Evolutionary conservation across 108 stramenopile species (phyloP).

Genomic region (Bacterosira constricta): DNA sequence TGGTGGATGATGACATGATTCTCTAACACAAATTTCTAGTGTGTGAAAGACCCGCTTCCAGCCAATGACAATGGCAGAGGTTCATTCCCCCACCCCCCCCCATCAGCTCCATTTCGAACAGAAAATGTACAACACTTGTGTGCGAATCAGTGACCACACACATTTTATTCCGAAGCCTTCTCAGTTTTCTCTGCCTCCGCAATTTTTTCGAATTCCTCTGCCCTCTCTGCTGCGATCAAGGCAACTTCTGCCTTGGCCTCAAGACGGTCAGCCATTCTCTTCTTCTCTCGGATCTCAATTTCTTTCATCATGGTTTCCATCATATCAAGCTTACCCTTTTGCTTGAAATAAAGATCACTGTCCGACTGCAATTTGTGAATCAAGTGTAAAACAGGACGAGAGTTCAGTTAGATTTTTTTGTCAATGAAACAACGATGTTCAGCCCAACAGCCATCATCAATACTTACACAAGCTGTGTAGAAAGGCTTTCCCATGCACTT

Average conservation of each 20-base stretch:
- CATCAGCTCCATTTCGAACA: too few species aligned
- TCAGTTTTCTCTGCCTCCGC: constrained; percentile 31
- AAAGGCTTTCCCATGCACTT: constrained; percentile 77
- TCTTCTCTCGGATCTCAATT: constrained; percentile 98
- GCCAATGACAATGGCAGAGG: too few species aligned
- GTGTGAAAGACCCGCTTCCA: not conserved
- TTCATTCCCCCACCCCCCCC: too few species aligned
- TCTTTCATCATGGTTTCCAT: constrained; percentile 98
- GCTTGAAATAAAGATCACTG: constrained; percentile 80
- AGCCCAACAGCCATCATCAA: too few species aligned
- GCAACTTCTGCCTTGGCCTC: constrained; percentile 92
- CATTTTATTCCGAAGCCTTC: too few species aligned
- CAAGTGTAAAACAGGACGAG: too few species aligned
- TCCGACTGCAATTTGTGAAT: constrained; percentile 76
- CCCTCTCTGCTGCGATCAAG: constrained; percentile 78
- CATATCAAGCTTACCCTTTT: constrained; percentile 91
- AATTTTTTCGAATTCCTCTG: constrained; percentile 68
- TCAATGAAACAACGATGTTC: too few species aligned
- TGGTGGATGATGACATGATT: not conserved
- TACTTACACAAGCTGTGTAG: constrained; percentile 90
- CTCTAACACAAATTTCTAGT: not conserved
- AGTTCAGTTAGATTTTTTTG: too few species aligned
- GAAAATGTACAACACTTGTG: not conserved
- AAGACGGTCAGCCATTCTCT: constrained; percentile 94
- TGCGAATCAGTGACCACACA: too few species aligned